Conservation (phyloP, 208 protist species). For the Leishmania aethiopica region DNA sequence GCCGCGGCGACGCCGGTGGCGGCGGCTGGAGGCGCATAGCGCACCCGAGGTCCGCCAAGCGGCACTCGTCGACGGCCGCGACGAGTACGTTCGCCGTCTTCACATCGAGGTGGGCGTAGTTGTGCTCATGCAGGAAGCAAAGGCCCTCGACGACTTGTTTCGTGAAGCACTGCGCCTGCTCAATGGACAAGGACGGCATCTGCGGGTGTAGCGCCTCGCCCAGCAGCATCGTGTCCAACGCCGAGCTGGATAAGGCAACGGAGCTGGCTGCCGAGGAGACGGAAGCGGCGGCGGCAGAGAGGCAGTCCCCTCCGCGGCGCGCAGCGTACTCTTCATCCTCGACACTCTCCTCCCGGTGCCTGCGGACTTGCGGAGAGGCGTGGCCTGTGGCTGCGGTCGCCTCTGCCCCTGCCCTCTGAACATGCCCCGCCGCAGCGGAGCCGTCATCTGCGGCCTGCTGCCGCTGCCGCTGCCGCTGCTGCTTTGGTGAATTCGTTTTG, state of each 20-base stretch:
- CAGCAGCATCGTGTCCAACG: constrained; percentile 32
- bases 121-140: constrained; percentile 79
- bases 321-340: constrained; percentile 12
- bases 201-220: constrained; percentile 37
- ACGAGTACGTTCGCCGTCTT: constrained; percentile 92
- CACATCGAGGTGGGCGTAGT: constrained; percentile 91
- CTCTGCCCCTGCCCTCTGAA: neutral
- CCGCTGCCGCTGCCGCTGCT: neutral
- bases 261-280: constrained; percentile 3
- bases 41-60: constrained; percentile 94
- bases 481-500: neutral
- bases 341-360: neutral
- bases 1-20: neutral
- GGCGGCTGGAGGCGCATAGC: constrained; percentile 67
- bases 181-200: constrained; percentile 60
- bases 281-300: neutral
- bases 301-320: neutral
- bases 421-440: neutral
- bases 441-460: neutral
- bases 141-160: constrained; percentile 77
- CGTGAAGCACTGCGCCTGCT: constrained; percentile 70
- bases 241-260: constrained; percentile 18
- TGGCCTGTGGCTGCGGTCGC: neutral
- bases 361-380: neutral
- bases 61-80: constrained; percentile 64